Conservation (phyloP, 1,284 basidiomycete species). For the Heterobasidion irregulare region DNA sequence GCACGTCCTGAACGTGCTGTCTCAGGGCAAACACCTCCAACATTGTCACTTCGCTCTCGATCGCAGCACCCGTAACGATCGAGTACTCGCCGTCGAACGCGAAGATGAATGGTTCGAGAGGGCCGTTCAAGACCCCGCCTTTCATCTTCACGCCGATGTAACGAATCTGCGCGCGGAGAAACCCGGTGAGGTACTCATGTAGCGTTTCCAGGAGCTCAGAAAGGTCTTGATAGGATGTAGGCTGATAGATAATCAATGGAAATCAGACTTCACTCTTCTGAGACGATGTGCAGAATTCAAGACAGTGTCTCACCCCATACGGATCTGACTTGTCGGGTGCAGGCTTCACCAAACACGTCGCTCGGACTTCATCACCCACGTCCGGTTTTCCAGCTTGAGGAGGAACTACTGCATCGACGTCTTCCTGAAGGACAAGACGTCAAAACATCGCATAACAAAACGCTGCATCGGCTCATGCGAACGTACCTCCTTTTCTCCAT, state of each 20-base stretch:
- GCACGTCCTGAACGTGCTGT: neutral
- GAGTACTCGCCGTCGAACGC: neutral
- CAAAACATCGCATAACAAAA: too few species aligned
- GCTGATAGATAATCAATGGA: neutral
- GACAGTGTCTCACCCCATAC: too few species aligned
- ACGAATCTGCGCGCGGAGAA: neutral
- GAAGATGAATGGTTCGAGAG: neutral
- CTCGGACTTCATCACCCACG: too few species aligned
- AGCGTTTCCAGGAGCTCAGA: neutral
- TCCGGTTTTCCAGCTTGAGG: too few species aligned
- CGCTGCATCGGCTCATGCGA: neutral
- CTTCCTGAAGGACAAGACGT: too few species aligned
- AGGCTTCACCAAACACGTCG: too few species aligned
- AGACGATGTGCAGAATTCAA: too few species aligned
- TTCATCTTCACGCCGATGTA: neutral
- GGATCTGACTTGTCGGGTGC: too few species aligned
- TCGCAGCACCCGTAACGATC: neutral
- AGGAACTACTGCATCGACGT: too few species aligned
- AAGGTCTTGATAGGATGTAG: neutral
- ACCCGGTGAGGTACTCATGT: neutral
- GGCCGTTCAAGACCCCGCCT: neutral
- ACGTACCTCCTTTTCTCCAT: neutral
- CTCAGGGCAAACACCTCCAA: neutral
- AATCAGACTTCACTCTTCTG: too few species aligned
- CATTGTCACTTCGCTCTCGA: neutral